Evolutionary conservation across 495 filamentous ascomycete species (phyloP).

Genomic region (Parachaetomium inaequale): DNA sequence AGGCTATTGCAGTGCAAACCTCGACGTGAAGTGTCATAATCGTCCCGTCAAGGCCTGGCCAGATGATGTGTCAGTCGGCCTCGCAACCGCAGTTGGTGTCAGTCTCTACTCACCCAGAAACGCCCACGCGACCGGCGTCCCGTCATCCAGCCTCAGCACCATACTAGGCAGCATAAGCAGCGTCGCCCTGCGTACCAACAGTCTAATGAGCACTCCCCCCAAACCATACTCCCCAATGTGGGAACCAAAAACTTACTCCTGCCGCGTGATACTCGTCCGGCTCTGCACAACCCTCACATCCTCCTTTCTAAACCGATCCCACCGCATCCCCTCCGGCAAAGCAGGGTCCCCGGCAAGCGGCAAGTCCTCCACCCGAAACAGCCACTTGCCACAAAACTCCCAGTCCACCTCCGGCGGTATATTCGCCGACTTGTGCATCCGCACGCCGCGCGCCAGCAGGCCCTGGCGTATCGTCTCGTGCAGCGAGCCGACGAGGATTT

Average conservation of each 20-base stretch:
- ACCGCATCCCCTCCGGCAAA: slow-evolving; percentile 26
- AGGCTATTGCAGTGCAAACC: slow-evolving; percentile 17
- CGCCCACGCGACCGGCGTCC: slow-evolving; percentile 42
- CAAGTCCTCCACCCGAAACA: slow-evolving; percentile 36
- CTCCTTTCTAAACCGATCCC: slow-evolving; percentile 30
- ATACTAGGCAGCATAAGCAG: slow-evolving; percentile 37
- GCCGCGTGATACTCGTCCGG: slow-evolving; percentile 34
- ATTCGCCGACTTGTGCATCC: slow-evolving; percentile 20
- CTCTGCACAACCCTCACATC: slow-evolving; percentile 36
- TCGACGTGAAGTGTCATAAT: slow-evolving; percentile 37
- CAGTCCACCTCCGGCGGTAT: slow-evolving; percentile 15
- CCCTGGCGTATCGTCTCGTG: slow-evolving; percentile 31
- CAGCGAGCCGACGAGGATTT: slow-evolving; percentile 34
- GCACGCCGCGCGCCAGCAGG: slow-evolving; percentile 23
- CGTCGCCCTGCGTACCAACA: slow-evolving; percentile 27
- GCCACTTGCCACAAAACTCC: slow-evolving; percentile 43
- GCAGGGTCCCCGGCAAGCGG: not conserved
- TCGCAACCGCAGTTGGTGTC: not conserved
- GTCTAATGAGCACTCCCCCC: not conserved
- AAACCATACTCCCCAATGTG: not conserved
- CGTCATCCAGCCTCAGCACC: slow-evolving; percentile 34
- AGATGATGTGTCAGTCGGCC: not conserved
- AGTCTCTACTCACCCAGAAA: slow-evolving; percentile 33
- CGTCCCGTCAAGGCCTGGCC: slow-evolving; percentile 33
- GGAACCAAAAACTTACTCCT: slow-evolving; percentile 33